phyloP scores from a whole-genome alignment of 169 alveolate species.

The Plasmodium yoelii region DNA sequence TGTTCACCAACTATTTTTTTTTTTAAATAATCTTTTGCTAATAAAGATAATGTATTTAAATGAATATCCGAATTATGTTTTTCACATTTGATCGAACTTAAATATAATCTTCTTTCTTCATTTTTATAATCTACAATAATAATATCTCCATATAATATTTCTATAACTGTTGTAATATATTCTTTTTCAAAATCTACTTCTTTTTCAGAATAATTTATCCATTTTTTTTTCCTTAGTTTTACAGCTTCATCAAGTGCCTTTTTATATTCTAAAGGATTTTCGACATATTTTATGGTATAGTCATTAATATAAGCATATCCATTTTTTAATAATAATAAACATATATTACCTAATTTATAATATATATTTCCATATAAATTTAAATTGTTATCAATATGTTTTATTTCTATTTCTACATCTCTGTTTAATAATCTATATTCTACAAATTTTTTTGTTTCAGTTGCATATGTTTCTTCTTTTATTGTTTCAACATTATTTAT shows the following conservation, averaged over 20 bases:
- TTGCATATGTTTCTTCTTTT: constrained; percentile 65
- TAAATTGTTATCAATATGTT: constrained; percentile 58
- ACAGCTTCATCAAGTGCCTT: constrained; percentile 71
- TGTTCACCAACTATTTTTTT: constrained; percentile 34
- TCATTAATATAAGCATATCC: constrained; percentile 76
- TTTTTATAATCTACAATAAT: constrained; percentile 68
- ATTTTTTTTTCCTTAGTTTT: constrained; percentile 53
- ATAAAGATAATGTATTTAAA: constrained; percentile 47
- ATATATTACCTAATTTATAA: constrained; percentile 70
- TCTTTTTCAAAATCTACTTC: constrained; percentile 70
- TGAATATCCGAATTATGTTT: constrained; percentile 61
- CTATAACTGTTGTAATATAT: constrained; percentile 52
- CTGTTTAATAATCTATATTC: constrained; percentile 63
- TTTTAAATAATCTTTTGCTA: constrained; percentile 57
- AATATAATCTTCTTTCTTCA: constrained; percentile 73
- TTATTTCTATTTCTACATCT: constrained; percentile 62
- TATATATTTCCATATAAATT: constrained; percentile 57
- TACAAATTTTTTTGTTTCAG: constrained; percentile 68
- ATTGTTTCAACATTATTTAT: constrained; percentile 61
- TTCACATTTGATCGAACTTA: constrained; percentile 71
- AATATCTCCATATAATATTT: constrained; percentile 70
- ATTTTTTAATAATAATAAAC: constrained; percentile 50
- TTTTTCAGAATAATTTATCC: constrained; percentile 71
- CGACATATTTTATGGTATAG: constrained; percentile 64
- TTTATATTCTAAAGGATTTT: constrained; percentile 59